Evolutionary conservation across 495 filamentous ascomycete genomes (phyloP), one percentile per base, ranked within the genome.

Genomic region (Hypoxylon fuscum): DNA sequence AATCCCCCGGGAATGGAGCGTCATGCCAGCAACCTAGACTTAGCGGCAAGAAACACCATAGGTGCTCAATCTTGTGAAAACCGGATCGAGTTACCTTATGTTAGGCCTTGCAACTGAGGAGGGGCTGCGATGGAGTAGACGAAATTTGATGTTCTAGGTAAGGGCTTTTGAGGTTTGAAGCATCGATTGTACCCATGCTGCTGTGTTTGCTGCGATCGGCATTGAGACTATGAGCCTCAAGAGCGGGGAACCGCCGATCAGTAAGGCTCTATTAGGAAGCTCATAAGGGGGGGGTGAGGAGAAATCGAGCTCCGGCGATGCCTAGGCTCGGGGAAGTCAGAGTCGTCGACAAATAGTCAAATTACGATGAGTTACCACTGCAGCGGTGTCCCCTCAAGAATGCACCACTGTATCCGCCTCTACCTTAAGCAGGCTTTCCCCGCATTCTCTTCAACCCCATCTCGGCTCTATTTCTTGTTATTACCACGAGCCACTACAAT

Each of bases 401-500:
- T 51, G 55, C 31, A 49, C 35, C 49, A 12, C n/a, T 40, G 15
- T 34, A 44, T 34, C 50, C 49, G 35, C 31, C 58, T 43, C 56
- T 47, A n/a, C 14, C 10, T 31, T 35, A 35, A 55, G 25, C 17
- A n/a, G 31, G 42, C 32, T 48, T 62, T 56, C 62, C 63, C 63
- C 63, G 63, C 63, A 66, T 66, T 66, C 57, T 62, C 56, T 38
- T 54, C 12, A 20, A 62, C 41, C 57, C 8, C 43, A 56, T 66
- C 57, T 62, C 63, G 57, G 63, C 63, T 66, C 18, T 52, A 54
- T 48, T 61, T 31, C 31, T 52, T 31, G 29, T 60, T 50, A 40
- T 62, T 48, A 29, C 52, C 47, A 25, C 25, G 47, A 46, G 27
- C 41, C 40, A 52, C 21, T 57, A 11, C 22, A 48, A 47, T 53